A percentile compares a stretch with the other conserved stretches of the same genome.
Conservation (phyloP, 2,329 filamentous ascomycete species). For the Knoxdaviesia proteae region DNA sequence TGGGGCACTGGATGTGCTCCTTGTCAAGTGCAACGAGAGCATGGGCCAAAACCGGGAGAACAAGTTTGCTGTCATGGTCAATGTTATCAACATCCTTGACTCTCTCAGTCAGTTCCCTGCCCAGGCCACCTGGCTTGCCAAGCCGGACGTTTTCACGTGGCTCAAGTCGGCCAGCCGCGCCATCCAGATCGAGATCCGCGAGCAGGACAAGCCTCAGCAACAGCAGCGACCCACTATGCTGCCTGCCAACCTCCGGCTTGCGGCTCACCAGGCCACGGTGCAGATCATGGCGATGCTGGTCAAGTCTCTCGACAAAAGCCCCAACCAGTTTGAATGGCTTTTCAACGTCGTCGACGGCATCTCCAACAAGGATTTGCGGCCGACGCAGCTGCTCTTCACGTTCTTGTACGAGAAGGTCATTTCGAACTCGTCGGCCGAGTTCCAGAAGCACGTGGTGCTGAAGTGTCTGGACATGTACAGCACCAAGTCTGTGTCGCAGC, state of each 20-base stretch:
- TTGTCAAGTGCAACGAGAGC: conserved; percentile 43
- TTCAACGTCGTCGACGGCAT: conserved; percentile 70
- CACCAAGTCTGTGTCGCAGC: conserved; percentile 57
- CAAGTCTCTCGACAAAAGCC: conserved; percentile 53
- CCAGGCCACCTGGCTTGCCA: conserved; percentile 51
- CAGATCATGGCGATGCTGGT: conserved; percentile 74
- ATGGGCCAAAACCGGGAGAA: conserved; percentile 48
- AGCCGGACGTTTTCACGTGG: conserved; percentile 38
- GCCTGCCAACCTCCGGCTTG: conserved; percentile 47
- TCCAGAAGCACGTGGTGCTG: conserved; percentile 63
- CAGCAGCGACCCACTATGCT: no score
- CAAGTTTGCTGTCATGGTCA: conserved; percentile 50
- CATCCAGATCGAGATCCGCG: conserved; percentile 51
- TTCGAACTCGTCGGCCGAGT: conserved; percentile 63
- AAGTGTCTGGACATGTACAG: conserved; percentile 79
- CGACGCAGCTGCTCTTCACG: conserved; percentile 51
- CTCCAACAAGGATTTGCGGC: conserved; percentile 63
- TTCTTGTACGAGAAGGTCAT: conserved; percentile 80
- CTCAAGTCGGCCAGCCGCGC: conserved; percentile 36
- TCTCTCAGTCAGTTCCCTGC: conserved; percentile 50
- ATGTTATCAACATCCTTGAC: conserved; percentile 68
- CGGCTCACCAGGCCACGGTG: conserved; percentile 60
- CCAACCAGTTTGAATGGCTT: conserved; percentile 61
- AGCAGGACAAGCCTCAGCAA: no score
- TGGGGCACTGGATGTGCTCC: conserved; percentile 50